These are phyloP conservation scores for Setaria italica DNA, from an alignment of 202 grass and related monocot species.

Conservation along the genomic window DNA sequence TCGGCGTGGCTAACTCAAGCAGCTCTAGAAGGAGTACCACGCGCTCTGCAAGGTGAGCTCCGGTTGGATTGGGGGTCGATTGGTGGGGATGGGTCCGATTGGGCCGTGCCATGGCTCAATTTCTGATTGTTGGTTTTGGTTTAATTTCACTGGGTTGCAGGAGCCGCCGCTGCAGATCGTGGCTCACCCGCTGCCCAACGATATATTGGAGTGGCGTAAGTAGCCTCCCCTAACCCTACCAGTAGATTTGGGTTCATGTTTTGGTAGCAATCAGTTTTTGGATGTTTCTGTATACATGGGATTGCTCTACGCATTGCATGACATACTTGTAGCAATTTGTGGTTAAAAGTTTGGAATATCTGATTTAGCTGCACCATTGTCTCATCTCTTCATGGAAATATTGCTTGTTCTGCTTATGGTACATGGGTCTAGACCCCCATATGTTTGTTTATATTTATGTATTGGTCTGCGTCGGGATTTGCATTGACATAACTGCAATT, in stretches of 20 bases:
- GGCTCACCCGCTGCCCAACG: slow-evolving; percentile 81
- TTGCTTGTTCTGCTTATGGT: slow-evolving; percentile 8
- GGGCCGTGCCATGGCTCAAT: neutral
- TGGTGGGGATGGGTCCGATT: neutral
- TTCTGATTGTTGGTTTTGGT: neutral
- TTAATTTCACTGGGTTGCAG: slow-evolving; percentile 40
- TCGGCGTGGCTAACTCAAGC: slow-evolving; percentile 67
- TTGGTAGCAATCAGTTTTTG: neutral
- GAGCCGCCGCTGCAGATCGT: slow-evolving; percentile 96
- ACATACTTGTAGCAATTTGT: neutral
- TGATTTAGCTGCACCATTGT: neutral
- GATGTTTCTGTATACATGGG: neutral
- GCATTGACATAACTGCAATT: neutral
- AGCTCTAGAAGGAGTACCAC: slow-evolving; percentile 97
- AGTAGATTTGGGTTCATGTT: slow-evolving; percentile 17
- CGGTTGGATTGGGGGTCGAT: neutral
- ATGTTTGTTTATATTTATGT: neutral
- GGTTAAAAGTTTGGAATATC: neutral
- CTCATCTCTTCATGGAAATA: neutral
- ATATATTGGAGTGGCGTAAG: slow-evolving; percentile 99
- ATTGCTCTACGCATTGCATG: neutral
- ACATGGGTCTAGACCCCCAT: neutral
- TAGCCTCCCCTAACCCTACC: slow-evolving; percentile 2
- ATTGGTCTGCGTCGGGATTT: neutral
- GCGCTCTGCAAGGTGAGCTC: slow-evolving; percentile 84